These are phyloP conservation scores for Neurospora cerealis DNA, from an alignment of 495 filamentous ascomycete species.

Conservation along the genomic window DNA sequence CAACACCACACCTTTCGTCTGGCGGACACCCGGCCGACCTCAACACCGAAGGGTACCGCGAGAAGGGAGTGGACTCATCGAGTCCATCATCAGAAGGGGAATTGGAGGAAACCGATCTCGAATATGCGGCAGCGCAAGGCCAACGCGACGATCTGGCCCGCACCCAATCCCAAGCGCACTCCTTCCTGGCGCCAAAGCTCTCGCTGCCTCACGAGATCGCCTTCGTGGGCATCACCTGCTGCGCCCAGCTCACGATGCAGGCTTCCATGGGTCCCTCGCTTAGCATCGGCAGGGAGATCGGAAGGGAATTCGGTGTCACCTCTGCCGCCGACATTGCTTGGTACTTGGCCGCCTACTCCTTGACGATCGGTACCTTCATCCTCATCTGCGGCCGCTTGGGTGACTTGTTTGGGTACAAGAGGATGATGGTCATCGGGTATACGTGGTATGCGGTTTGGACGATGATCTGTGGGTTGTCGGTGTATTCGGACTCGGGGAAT, in stretches of 20 bases:
- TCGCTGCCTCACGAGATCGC: constrained; percentile 27
- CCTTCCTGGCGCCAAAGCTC: constrained; percentile 8
- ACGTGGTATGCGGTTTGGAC: constrained; percentile 51
- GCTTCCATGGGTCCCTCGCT: constrained; percentile 19
- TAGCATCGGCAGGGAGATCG: constrained; percentile 25
- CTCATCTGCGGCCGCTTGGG: constrained; percentile 51
- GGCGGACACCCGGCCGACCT: not conserved
- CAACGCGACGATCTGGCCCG: not conserved
- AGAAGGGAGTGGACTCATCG: not conserved
- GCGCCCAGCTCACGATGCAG: constrained; percentile 33
- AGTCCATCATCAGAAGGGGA: not conserved
- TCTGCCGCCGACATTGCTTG: constrained; percentile 32
- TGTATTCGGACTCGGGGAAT: constrained; percentile 24
- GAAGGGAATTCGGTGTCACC: constrained; percentile 10
- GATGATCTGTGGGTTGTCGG: constrained; percentile 31
- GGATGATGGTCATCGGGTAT: constrained; percentile 46
- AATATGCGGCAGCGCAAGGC: not conserved
- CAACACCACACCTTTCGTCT: not conserved
- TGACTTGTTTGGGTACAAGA: constrained; percentile 49
- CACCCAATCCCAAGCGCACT: not conserved
- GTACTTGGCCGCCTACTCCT: constrained; percentile 47
- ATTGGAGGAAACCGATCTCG: not conserved
- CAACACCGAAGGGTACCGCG: not conserved
- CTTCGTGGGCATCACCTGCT: constrained; percentile 35
- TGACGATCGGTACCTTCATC: constrained; percentile 57